A percentile compares a stretch with the other conserved stretches of the same genome.
These are phyloP conservation scores for Hypomyces rosellus DNA, from an alignment of 2,329 filamentous ascomycete genomes.

Conservation along the genomic window DNA sequence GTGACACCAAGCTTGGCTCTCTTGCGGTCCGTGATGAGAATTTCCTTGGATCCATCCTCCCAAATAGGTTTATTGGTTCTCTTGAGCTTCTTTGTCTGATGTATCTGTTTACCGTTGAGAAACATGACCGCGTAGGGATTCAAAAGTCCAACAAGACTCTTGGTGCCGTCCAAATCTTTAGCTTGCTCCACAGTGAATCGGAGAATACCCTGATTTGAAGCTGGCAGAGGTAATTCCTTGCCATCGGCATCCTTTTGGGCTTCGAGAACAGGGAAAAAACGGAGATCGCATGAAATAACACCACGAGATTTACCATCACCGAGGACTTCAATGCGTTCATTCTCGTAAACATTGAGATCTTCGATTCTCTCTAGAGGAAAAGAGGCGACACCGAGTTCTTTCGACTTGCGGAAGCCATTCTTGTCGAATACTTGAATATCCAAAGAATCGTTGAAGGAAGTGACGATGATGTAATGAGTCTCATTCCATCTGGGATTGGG, in stretches of 20 bases:
- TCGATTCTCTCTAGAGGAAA: constrained; percentile 82
- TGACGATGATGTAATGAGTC: constrained; percentile 91
- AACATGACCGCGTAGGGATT: constrained; percentile 87
- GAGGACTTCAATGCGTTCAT: constrained; percentile 76
- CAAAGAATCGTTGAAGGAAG: constrained; percentile 80
- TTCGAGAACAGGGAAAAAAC: constrained; percentile 91
- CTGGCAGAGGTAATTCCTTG: constrained; percentile 71
- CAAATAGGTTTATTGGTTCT: constrained; percentile 97
- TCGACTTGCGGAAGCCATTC: constrained; percentile 95
- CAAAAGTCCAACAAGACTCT: constrained; percentile 84
- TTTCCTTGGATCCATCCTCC: constrained; percentile 86
- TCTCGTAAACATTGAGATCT: constrained; percentile 70
- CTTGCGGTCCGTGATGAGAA: constrained; percentile 90
- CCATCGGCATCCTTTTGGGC: constrained; percentile 67
- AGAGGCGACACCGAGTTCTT: constrained; percentile 81
- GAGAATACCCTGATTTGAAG: constrained; percentile 88
- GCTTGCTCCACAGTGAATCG: constrained; percentile 92
- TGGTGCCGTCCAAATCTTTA: constrained; percentile 88
- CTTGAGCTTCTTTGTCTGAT: constrained; percentile 87
- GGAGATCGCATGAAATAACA: constrained; percentile 71
- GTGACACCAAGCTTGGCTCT: constrained; percentile 83
- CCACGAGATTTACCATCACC: constrained; percentile 80
- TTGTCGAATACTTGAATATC: constrained; percentile 84
- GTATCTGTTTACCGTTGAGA: constrained; percentile 87
- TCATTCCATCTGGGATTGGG: constrained; percentile 91